These are phyloP conservation scores for Penicillium canariense DNA, from an alignment of 495 filamentous ascomycete species.

Conservation along the genomic window DNA sequence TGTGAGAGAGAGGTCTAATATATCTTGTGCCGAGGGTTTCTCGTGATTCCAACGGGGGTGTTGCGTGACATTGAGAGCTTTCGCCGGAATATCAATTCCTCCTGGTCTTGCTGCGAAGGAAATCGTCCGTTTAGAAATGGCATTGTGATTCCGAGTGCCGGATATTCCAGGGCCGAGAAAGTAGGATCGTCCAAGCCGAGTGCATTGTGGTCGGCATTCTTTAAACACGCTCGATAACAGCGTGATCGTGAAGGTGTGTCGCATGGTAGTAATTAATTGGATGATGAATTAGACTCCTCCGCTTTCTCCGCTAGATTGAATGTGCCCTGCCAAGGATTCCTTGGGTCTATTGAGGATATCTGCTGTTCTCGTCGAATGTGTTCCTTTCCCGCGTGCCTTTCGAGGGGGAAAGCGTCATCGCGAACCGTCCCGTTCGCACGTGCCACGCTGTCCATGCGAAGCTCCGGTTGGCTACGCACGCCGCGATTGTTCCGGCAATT, in stretches of 20 bases:
- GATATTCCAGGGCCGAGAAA: background rate
- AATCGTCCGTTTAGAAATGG: background rate
- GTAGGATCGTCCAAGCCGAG: background rate
- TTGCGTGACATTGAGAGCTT: background rate
- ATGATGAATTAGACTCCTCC: too few species aligned
- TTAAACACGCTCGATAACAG: background rate
- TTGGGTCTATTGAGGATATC: background rate
- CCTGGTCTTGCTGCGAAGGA: background rate
- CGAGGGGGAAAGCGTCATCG: background rate
- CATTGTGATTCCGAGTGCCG: background rate
- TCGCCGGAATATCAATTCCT: background rate
- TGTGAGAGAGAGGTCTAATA: slow-evolving; percentile 18
- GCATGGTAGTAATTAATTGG: background rate
- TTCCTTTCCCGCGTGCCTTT: background rate
- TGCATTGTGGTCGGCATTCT: background rate
- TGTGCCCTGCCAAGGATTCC: background rate
- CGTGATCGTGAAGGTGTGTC: background rate
- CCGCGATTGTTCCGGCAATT: too few species aligned
- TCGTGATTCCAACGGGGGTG: background rate
- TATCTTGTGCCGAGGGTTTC: slow-evolving; percentile 16
- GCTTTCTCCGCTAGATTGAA: background rate
- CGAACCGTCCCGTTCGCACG: background rate
- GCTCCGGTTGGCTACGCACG: too few species aligned
- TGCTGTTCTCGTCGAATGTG: background rate
- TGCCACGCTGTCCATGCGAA: background rate